Evolutionary conservation across 2,329 filamentous ascomycete genomes (phyloP), one percentile per base, ranked within the genome.

Genomic region (Ampelomyces quisqualis): DNA sequence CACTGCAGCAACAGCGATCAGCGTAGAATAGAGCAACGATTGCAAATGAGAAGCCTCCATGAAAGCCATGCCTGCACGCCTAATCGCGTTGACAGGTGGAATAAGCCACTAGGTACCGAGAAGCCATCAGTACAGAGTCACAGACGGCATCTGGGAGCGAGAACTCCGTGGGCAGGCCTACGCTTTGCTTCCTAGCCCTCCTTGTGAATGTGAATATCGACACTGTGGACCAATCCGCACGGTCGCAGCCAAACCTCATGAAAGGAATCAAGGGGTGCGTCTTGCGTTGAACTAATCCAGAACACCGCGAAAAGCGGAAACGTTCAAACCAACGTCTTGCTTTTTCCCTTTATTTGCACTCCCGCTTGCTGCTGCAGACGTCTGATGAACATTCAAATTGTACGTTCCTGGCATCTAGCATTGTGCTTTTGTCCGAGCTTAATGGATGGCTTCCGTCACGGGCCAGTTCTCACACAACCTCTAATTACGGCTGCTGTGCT

Each of bases 1-100:
- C 39, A 42, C 53, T 51, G 45, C 53, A 64, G 62, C 62, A 65
- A 57, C 59, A 60, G 54, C 57, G 60, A 65, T 66, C 60, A 49
- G 40, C 50, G 39, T 40, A 38, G 37, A 34, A 35, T 41, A 40
- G 28, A 23, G 18, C 14, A 33, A 40, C 28, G 38, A 45, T 46
- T 44, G 46, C 35, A 40, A 50, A 39, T 49, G 44, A 41, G 32
- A 43, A 27, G 28, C 38, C 34, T 45, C 38, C 34, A 40, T 42
- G 33, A 17, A 37, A 34, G 47, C 44, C 43, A 43, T 49, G 49
- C 36, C 34, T 46, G 43, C 35, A 45, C 44, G 45, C 47, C 45
- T 44, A 45, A 47, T 30, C 34, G 33, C 45, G 44, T 51, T 59
- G 57, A 54, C 56, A 57, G 55, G 45, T 58, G 49, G 51, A 60